Evolutionary conservation across 2,329 filamentous ascomycete genomes (phyloP), one percentile per base, ranked within the genome.

Genomic region (Fusarium camptoceras): DNA sequence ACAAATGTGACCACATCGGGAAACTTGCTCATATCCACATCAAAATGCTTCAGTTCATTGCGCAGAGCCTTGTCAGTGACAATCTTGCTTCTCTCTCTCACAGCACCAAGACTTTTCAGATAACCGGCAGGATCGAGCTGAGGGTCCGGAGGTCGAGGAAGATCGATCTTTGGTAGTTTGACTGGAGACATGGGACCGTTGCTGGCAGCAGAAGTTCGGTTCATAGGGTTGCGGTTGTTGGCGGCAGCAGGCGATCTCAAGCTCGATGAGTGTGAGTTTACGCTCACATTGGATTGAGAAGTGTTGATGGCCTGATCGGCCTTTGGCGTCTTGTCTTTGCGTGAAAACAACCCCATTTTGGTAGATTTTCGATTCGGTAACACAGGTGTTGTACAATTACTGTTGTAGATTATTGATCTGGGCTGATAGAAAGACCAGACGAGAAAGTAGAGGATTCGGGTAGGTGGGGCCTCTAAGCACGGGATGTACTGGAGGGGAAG

Each of bases 61-160:
- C 85, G 86, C 75, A 92, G 85, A 12, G 94, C 93, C 83, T 92
- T 94, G 68, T 92, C 88, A 65, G 93, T 86, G 55, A 97, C 85
- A 71, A 95, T 83, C 74, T 83, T 88, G 77, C 88, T 91, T 68
- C 94, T 85, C 76, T 98, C 94, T 68, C 96, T 88, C 27, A 99
- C 94, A 28, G 96, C 90, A 76, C 93, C 90, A 76, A 98, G 89
- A 82, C 94, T 98, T 78, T 93, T 90, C 76, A 99, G 87, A 81
- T 98, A 98, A 66, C 91, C 94, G 25, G 92, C 93, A 22, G 95
- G 94, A 78, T 98, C 94, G 73, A 95, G 85, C 67, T 91, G 87
- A 75, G 95, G 94, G 81, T 98, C 94, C 28, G 95, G 94, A 18
- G 94, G 90, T 76, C 89, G 91, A 51, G 95, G 93, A 49, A 98